Percentiles rank a stretch among this genome's conserved stretches.
phyloP scores from a whole-genome alignment of 371 early-diverging fungal species.

The Haplosporangium sp. region DNA sequence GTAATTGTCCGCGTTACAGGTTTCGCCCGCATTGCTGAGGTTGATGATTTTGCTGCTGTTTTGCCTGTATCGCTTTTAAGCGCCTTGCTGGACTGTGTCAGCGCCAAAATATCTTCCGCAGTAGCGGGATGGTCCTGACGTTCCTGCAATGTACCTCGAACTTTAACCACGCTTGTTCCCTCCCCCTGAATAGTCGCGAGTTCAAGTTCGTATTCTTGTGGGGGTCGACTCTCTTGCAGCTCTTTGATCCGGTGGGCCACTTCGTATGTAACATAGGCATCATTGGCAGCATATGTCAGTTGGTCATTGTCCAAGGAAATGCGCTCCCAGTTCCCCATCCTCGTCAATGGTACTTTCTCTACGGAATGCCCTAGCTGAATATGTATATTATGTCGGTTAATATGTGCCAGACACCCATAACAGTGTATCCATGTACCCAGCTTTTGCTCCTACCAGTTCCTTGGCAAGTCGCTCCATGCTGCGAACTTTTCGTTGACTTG shows the following conservation, averaged over 20 bases:
- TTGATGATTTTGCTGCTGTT: background rate
- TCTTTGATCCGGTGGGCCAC: slow-evolving; percentile 34
- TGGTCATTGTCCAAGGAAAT: slow-evolving; percentile 49
- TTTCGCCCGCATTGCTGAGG: background rate
- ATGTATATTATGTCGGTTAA: background rate
- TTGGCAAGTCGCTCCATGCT: slow-evolving; percentile 58
- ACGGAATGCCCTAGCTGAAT: slow-evolving; percentile 60
- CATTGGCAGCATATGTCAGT: slow-evolving; percentile 66
- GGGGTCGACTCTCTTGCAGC: slow-evolving; percentile 18
- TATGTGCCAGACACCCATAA: background rate
- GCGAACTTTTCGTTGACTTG: slow-evolving; percentile 35
- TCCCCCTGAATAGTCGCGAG: slow-evolving; percentile 15
- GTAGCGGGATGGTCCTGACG: slow-evolving; percentile 10
- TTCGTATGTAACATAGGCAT: slow-evolving; percentile 65
- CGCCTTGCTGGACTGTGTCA: background rate
- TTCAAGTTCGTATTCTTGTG: slow-evolving; percentile 15
- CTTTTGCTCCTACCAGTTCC: slow-evolving; percentile 56
- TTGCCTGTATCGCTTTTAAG: background rate
- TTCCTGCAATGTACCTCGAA: slow-evolving; percentile 35
- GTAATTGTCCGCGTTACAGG: too few species aligned
- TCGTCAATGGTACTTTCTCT: slow-evolving; percentile 52
- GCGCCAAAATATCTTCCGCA: slow-evolving; percentile 14
- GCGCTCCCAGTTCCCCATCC: slow-evolving; percentile 65
- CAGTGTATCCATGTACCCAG: background rate
- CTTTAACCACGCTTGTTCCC: slow-evolving; percentile 11